Conservation (phyloP, 768 basidiomycete genomes). For the Tricholoma matsutake region DNA sequence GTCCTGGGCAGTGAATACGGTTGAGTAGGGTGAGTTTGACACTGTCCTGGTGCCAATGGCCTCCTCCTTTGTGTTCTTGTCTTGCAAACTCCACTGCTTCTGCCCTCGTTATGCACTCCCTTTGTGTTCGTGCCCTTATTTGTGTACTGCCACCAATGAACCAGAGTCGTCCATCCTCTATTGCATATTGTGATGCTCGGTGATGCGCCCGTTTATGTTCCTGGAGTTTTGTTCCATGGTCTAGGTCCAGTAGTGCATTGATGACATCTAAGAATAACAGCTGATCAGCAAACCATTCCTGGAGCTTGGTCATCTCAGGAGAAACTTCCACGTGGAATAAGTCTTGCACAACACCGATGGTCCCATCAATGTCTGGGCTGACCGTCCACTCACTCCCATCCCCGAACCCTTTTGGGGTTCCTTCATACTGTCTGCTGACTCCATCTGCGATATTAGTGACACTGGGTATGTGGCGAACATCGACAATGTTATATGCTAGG, state of each 20-base stretch:
- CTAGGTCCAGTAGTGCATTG: conserved; percentile 5
- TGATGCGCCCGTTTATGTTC: background rate
- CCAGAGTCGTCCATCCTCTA: conserved; percentile 15
- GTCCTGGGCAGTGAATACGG: background rate
- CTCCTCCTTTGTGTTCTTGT: background rate
- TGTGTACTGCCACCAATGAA: background rate
- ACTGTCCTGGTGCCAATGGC: background rate
- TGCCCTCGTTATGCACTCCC: conserved; percentile 7
- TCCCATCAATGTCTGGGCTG: conserved; percentile 22
- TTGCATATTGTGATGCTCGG: conserved; percentile 1
- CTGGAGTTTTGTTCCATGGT: background rate
- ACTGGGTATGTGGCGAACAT: conserved; percentile 20
- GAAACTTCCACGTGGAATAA: background rate
- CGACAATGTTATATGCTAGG: conserved; percentile 21
- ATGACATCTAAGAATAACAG: conserved; percentile 20
- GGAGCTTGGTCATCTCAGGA: background rate
- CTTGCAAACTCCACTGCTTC: background rate
- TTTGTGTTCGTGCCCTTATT: background rate
- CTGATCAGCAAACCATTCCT: conserved; percentile 19
- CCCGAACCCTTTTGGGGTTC: background rate
- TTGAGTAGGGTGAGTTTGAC: background rate
- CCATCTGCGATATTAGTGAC: conserved; percentile 26
- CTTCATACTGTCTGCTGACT: conserved; percentile 24
- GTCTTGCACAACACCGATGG: conserved; percentile 16
- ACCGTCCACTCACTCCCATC: conserved; percentile 29